Conservation (phyloP, 345 rosid genomes). For the Syzygium oleosum region DNA sequence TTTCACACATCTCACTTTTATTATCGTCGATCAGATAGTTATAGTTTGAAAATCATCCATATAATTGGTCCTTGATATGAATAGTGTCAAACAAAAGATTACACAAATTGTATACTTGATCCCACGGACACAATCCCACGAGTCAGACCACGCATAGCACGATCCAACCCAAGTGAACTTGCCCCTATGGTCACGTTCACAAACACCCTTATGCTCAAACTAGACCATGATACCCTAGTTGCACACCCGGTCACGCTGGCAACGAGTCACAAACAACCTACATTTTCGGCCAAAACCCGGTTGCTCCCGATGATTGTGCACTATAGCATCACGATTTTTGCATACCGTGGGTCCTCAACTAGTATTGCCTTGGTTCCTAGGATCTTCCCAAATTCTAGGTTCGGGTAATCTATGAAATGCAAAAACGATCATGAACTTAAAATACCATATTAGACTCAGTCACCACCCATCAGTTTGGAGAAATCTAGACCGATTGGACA, state of each 20-base stretch:
- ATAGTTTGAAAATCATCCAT: not conserved
- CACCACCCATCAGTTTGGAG: not conserved
- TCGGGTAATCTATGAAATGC: not conserved
- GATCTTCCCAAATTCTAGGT: not conserved
- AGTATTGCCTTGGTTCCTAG: not conserved
- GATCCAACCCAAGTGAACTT: not conserved
- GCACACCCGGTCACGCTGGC: not conserved
- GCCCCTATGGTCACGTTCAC: not conserved
- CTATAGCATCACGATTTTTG: not conserved
- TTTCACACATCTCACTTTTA: not conserved
- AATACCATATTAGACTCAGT: too few relatives aligned
- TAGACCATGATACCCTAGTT: not conserved
- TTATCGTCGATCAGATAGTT: not conserved
- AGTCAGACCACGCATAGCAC: not conserved
- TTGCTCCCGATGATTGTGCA: not conserved
- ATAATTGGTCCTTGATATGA: too few relatives aligned
- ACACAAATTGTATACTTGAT: not conserved
- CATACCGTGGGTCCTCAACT: not conserved
- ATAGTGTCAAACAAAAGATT: too few relatives aligned
- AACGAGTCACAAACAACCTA: not conserved
- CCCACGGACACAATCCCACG: not conserved
- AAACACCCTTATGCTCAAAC: not conserved
- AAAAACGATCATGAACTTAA: not conserved
- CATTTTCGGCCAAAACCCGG: not conserved
- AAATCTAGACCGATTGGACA: not conserved